These are phyloP conservation scores for Cytospora mali DNA, from an alignment of 2,329 filamentous ascomycete species.

Conservation along the genomic window DNA sequence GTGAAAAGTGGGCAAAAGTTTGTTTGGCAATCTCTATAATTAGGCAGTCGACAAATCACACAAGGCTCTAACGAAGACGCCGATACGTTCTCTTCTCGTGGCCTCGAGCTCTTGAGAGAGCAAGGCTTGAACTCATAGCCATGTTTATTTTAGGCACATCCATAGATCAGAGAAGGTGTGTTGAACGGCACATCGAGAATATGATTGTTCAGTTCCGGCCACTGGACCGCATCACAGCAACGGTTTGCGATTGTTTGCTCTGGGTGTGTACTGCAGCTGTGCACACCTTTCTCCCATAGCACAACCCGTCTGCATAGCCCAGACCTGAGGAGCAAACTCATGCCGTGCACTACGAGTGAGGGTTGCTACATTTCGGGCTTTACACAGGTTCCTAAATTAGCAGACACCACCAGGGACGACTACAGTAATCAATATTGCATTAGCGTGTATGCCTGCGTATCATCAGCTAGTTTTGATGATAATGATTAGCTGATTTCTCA, in stretches of 20 bases:
- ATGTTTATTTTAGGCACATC: neutral
- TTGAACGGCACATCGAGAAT: neutral
- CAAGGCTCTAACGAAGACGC: neutral
- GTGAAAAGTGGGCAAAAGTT: too few relatives aligned
- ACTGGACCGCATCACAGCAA: neutral
- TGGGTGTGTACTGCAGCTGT: neutral
- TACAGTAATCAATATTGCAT: neutral
- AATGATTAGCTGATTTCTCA: neutral
- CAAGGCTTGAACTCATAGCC: neutral
- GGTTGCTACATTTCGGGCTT: neutral
- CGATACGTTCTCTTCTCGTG: neutral
- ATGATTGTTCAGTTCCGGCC: neutral
- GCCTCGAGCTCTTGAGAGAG: neutral
- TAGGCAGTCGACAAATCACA: too few relatives aligned
- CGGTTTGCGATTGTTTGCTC: neutral
- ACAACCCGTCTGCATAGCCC: neutral
- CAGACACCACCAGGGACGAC: neutral
- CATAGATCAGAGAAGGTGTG: neutral
- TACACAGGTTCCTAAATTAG: neutral
- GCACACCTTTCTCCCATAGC: neutral
- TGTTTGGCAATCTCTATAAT: neutral
- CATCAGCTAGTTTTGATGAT: too few relatives aligned
- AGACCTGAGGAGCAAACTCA: neutral
- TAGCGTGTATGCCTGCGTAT: too few relatives aligned
- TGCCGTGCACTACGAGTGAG: neutral